Evolutionary conservation across 2,329 filamentous ascomycete species (phyloP).

Genomic region (Aspergillus sp.): DNA sequence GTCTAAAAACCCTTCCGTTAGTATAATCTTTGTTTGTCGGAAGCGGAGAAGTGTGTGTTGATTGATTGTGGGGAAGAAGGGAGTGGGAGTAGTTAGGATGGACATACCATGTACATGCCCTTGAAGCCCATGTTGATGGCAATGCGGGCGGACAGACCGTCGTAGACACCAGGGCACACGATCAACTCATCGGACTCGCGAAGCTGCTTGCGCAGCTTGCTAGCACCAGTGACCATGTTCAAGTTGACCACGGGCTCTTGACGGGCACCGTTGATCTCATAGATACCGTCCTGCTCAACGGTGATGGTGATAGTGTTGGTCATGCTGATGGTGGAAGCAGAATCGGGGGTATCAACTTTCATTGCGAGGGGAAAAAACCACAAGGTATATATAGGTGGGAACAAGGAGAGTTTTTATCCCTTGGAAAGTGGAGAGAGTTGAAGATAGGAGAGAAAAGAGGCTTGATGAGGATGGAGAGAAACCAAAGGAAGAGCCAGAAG

Average conservation of each 20-base stretch:
- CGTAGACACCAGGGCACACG: slow-evolving; percentile 67
- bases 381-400: too few species aligned
- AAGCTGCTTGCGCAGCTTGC: slow-evolving; percentile 32
- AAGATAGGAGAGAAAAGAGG: background rate
- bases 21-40: background rate
- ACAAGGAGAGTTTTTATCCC: too few species aligned
- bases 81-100: too few species aligned
- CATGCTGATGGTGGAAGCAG: slow-evolving; percentile 23
- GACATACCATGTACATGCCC: slow-evolving; percentile 64
- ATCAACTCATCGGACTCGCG: slow-evolving; percentile 41
- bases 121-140: slow-evolving; percentile 65
- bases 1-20: slow-evolving; percentile 46
- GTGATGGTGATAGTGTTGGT: slow-evolving; percentile 35
- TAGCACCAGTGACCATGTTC: slow-evolving; percentile 31
- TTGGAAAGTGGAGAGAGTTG: background rate
- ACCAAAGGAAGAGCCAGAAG: background rate
- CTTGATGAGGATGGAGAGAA: background rate
- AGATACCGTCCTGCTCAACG: slow-evolving; percentile 36
- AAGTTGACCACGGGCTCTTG: slow-evolving; percentile 33
- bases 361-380: slow-evolving; percentile 9
- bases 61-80: background rate
- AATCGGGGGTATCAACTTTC: slow-evolving; percentile 16
- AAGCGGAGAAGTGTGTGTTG: too few species aligned
- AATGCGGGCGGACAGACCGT: slow-evolving; percentile 67
- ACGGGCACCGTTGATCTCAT: slow-evolving; percentile 33